phyloP scores from a whole-genome alignment of 208 protist species.

The Crithidia expoeki region DNA sequence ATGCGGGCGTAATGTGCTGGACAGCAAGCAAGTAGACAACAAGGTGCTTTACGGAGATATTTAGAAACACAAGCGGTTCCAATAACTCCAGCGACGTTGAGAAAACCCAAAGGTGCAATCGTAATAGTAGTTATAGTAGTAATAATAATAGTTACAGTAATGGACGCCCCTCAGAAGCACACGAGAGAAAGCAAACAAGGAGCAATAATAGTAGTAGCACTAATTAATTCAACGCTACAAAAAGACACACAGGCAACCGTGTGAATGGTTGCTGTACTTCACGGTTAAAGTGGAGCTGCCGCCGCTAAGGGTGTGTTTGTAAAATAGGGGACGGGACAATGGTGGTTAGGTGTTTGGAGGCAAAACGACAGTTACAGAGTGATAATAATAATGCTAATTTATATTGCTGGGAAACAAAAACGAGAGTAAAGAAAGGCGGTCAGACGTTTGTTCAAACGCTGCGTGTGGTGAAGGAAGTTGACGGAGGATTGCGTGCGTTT shows the following conservation, averaged over 20 bases:
- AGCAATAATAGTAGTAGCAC: constrained; percentile 9
- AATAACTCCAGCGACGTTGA: no score
- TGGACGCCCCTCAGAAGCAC: no score
- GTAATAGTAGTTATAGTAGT: constrained; percentile 6
- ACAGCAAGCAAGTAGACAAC: no score
- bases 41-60: no score
- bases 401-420: no score
- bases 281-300: not conserved
- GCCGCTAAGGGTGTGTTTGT: not conserved
- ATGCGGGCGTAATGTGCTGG: no score
- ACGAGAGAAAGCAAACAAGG: no score
- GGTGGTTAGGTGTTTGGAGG: not conserved
- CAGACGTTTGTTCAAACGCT: not conserved
- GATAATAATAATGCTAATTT: not conserved
- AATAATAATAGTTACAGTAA: not conserved
- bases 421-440: not conserved
- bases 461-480: no score
- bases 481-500: no score
- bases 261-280: not conserved
- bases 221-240: not conserved
- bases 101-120: not conserved
- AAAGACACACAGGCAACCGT: no score
- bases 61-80: no score
- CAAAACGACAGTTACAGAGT: not conserved
- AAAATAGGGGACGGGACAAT: not conserved